Evolutionary conservation across 1,284 basidiomycete species (phyloP).

Genomic region (Cutaneotrichosporon sp.): DNA sequence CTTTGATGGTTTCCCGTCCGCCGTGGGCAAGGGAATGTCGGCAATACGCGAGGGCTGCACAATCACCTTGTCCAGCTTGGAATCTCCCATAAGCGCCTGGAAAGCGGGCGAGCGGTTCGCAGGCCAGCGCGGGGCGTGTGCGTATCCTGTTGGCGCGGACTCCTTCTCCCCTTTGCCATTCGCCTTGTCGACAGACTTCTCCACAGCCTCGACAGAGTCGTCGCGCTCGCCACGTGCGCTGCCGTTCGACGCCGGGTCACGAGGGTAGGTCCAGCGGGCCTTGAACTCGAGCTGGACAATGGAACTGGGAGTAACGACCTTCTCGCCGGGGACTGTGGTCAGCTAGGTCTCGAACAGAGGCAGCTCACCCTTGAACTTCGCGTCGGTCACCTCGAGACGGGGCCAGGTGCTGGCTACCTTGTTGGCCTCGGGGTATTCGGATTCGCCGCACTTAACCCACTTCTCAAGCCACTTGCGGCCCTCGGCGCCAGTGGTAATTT

Average conservation of each 20-base stretch:
- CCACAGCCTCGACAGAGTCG: conserved; percentile 27
- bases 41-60: conserved; percentile 82
- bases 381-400: conserved; percentile 73
- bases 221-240: conserved; percentile 18
- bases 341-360: not conserved
- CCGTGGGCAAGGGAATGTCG: conserved; percentile 67
- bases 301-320: conserved; percentile 77
- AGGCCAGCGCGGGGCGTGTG: conserved; percentile 89
- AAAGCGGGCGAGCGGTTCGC: conserved; percentile 78
- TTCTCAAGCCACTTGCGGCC: conserved; percentile 56
- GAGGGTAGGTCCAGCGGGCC: conserved; percentile 39
- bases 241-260: conserved; percentile 7
- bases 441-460: conserved; percentile 52
- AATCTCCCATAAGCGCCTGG: conserved; percentile 88
- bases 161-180: conserved; percentile 52
- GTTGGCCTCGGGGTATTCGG: conserved; percentile 60
- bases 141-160: conserved; percentile 62
- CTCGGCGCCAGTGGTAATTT: conserved; percentile 50
- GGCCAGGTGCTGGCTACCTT: conserved; percentile 69
- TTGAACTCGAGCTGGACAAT: conserved; percentile 86
- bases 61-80: conserved; percentile 81
- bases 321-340: conserved; percentile 77
- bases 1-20: conserved; percentile 56
- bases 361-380: conserved; percentile 73
- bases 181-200: conserved; percentile 7